phyloP scores from a whole-genome alignment of 306 rosid species.

The Cicer judaicum region DNA sequence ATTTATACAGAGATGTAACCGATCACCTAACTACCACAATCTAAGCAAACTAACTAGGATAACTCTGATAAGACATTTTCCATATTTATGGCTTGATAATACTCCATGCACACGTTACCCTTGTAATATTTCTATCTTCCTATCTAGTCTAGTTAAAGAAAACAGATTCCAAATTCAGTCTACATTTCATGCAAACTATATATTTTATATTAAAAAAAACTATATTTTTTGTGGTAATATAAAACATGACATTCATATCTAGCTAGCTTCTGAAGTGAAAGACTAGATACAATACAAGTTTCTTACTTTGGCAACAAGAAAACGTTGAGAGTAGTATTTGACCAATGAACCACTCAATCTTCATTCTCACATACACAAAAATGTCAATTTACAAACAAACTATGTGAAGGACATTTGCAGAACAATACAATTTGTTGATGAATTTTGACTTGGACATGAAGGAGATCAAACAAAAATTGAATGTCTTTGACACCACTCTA shows the following conservation, averaged over 20 bases:
- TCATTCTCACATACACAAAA: neutral
- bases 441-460: constrained; percentile 54
- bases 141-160: neutral
- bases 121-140: neutral
- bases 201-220: too few species aligned
- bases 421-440: neutral
- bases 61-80: neutral
- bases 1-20: neutral
- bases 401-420: neutral
- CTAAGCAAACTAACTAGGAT: neutral
- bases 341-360: neutral
- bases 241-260: neutral
- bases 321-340: neutral
- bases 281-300: neutral
- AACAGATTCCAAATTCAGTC: neutral
- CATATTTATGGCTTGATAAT: neutral
- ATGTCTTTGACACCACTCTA: constrained; percentile 72
- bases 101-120: neutral
- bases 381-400: neutral
- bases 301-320: constrained; percentile 25
- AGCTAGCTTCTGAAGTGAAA: neutral
- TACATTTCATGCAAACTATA: neutral
- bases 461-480: constrained; percentile 53
- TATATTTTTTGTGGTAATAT: neutral
- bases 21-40: neutral